Evolutionary conservation across 495 filamentous ascomycete species (phyloP), one percentile per base, ranked within the genome.

Genomic region (Tetracladium setigerum): DNA sequence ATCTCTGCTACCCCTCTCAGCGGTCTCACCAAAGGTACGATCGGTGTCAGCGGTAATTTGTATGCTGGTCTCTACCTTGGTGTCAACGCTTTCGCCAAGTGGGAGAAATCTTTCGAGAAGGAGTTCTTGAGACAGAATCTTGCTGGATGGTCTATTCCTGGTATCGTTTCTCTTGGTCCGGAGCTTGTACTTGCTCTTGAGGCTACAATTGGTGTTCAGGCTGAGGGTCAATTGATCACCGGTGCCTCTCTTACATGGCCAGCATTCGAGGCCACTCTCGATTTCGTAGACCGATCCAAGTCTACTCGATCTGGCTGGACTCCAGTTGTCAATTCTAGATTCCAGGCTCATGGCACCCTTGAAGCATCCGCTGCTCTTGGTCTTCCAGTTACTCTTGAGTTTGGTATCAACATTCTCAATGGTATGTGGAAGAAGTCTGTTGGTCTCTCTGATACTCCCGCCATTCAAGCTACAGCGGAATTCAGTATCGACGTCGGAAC

Each of bases 1-100:
- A n/a, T n/a, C n/a, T n/a, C n/a, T n/a, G n/a, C n/a, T n/a, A n/a
- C n/a, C n/a, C n/a, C n/a, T n/a, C n/a, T n/a, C n/a, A n/a, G n/a
- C n/a, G 52, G 47, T 7, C 30, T 55, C 47, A 32, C 45, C 31
- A 27, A 49, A 34, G 52, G 33, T 1, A 43, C 36, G 9, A 40
- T 55, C 7, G 24, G 45, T 35, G 3, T 55, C 6, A 41, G 17
- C 16, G 47, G 52, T 7, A 51, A 51, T 37, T 40, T 55, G 33
- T 36, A 50, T 27, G 41, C 43, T 9, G 47, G 42, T 27, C 15
- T 51, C 12, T 44, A 46, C 31, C 15, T 55, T 22, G 52, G 52
- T 41, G 37, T 51, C 37, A 49, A 51, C 32, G 47, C n/a, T 18
- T 55, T 55, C 31, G 52, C 52, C 19, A 16, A 48, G 27, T 43